A percentile compares a stretch with the other conserved stretches of the same genome.
Evolutionary conservation across 345 rosid genomes (phyloP).

Genomic region (Salix koriyanagi): DNA sequence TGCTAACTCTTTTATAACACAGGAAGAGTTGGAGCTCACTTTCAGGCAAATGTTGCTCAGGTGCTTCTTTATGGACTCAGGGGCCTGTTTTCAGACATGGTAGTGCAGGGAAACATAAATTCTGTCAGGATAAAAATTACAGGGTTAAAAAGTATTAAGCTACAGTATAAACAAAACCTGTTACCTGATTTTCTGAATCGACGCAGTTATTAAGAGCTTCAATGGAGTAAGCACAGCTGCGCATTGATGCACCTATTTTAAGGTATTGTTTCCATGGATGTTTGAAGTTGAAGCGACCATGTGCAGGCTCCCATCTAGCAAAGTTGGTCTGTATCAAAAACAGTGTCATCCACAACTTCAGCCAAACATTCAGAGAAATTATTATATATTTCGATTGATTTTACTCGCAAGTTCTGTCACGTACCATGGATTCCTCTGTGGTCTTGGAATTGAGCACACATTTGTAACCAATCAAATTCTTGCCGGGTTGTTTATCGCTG

Average conservation of each 20-base stretch:
- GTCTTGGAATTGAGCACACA: constrained; percentile 45
- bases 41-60: constrained; percentile 26
- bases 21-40: constrained; percentile 35
- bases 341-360: not conserved
- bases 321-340: constrained; percentile 32
- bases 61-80: constrained; percentile 36
- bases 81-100: constrained; percentile 20
- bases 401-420: not conserved
- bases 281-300: constrained; percentile 44
- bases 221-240: constrained; percentile 40
- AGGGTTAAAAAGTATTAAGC: not conserved
- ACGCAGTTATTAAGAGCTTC: constrained; percentile 38
- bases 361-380: not conserved
- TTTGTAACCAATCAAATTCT: constrained; percentile 34
- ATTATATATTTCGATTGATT: not conserved
- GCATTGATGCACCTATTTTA: constrained; percentile 38
- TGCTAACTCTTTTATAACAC: constrained; percentile 31
- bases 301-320: constrained; percentile 54
- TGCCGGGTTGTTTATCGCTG: constrained; percentile 12
- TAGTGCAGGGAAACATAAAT: not conserved
- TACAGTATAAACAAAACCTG: not conserved
- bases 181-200: constrained; percentile 34
- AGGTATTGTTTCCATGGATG: constrained; percentile 57
- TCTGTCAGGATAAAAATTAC: not conserved
- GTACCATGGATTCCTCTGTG: constrained; percentile 45